Base-by-base conservation (phyloP, 495 filamentous ascomycete species). In the Daldinia loculata region DNA sequence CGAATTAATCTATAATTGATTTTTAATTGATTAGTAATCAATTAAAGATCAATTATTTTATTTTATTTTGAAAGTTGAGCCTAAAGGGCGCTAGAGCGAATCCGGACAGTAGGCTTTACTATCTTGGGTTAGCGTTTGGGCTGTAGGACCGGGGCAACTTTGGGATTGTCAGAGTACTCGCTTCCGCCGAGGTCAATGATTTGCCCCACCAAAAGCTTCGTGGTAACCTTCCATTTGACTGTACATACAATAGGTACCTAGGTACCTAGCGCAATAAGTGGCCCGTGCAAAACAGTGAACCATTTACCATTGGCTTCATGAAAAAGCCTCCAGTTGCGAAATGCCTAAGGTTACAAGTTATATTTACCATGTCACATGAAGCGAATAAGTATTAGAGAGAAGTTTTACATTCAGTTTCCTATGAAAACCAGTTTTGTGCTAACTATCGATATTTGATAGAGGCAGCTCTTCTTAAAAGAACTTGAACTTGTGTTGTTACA, bases 221-320 rank as follows among this genome's bases (percentile, higher is more conserved):
- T 73, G 70, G 70, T 72, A 56, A 43, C 56, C 50, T 69, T 69
- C 70, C 56, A 69, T 72, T 72, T 69, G 70, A 52, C 26, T 70
- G 27, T 29, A 29, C 27, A 5, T n/a, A 9, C 0, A n/a, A n/a
- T n/a, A n/a, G n/a, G n/a, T n/a, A n/a, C n/a, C n/a, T n/a, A n/a
- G n/a, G 2, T 9, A 14, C 3, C 11, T 36, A 36, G 11, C 34
- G 11, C 14, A 11, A 4, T 36, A 36, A 14, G 32, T 48, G 43
- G 43, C 17, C 43, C 43, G 43, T 48, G 43, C 43, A 19, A 48
- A 48, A 6, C 7, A 1, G 17, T 22, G 24, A 24, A 19, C 8
- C 8, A 7, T 8, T 48, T 48, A 19, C 8, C 8, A 7, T 8
- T 48, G 3, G 17, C 43, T 48, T 48, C 17, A 48, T 24, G 34